Conservation (phyloP, 2,329 filamentous ascomycete species). For the Fusarium avenaceum region DNA sequence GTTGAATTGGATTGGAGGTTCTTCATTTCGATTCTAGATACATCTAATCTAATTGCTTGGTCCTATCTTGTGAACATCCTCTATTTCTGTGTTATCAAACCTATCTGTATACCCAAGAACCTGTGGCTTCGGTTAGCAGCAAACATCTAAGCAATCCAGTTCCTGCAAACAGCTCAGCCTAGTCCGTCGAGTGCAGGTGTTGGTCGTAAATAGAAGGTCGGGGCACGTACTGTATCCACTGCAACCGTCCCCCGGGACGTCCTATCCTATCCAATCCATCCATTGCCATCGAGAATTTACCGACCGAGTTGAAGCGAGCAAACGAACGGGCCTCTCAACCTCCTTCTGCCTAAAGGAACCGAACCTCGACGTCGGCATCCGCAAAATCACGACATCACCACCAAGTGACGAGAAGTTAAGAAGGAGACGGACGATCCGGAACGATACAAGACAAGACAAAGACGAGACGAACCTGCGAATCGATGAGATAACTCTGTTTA, state of each 20-base stretch:
- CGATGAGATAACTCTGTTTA: constrained; percentile 18
- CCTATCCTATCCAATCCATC: constrained; percentile 43
- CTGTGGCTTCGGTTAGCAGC: too few relatives aligned
- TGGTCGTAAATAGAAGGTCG: constrained; percentile 44
- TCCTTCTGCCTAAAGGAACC: constrained; percentile 47
- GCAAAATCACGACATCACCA: constrained; percentile 36
- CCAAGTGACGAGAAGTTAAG: constrained; percentile 5
- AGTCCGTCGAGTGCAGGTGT: constrained; percentile 17
- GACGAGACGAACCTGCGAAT: constrained; percentile 20
- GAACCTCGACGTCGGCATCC: constrained; percentile 40
- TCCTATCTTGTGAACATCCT: background rate
- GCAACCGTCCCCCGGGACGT: constrained; percentile 22
- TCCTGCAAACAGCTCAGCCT: constrained; percentile 31
- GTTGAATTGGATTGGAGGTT: constrained; percentile 3
- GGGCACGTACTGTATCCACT: constrained; percentile 43
- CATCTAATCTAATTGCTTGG: constrained; percentile 6
- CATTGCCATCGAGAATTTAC: constrained; percentile 45
- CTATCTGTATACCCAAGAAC: background rate
- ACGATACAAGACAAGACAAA: background rate
- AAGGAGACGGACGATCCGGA: background rate
- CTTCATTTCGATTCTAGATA: background rate
- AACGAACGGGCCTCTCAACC: constrained; percentile 38
- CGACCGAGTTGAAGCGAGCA: constrained; percentile 42
- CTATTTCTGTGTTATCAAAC: background rate
- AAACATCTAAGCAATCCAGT: background rate